phyloP scores from a whole-genome alignment of 1,139 yeast genomes.

The Geotrichum histeridarum region DNA sequence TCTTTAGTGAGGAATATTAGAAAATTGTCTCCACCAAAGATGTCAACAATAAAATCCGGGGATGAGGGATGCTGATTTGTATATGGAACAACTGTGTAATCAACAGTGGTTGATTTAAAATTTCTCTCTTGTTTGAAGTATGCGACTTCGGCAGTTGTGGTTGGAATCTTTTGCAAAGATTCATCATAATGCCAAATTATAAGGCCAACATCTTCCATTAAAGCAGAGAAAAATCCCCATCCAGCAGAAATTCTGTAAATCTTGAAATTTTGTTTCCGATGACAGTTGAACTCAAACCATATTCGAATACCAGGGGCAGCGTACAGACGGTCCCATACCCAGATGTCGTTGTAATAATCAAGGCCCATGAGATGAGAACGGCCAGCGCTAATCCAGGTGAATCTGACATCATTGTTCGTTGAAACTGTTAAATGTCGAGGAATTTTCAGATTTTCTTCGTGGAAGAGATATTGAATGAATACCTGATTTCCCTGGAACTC shows the following conservation, averaged over 20 bases:
- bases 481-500: no score
- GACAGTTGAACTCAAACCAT: slow-evolving; percentile 35
- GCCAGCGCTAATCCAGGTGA: slow-evolving; percentile 57
- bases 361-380: slow-evolving; percentile 62
- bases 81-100: no score
- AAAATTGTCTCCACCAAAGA: no score
- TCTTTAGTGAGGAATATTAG: no score
- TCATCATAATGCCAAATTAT: slow-evolving; percentile 56
- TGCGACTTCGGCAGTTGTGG: no score
- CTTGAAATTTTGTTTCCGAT: slow-evolving; percentile 18
- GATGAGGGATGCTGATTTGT: no score
- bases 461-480: no score
- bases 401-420: slow-evolving; percentile 25
- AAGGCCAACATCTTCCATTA: slow-evolving; percentile 50
- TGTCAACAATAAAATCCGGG: no score
- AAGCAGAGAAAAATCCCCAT: slow-evolving; percentile 59
- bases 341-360: slow-evolving; percentile 47
- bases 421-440: neutral
- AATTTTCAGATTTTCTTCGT: no score
- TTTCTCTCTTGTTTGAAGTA: no score
- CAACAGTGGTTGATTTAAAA: no score
- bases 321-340: slow-evolving; percentile 54
- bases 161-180: slow-evolving; percentile 14
- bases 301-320: slow-evolving; percentile 45
- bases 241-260: slow-evolving; percentile 55